Base-by-base conservation (phyloP, 2,329 filamentous ascomycete genomes). In the Trichocomaceae sp. region DNA sequence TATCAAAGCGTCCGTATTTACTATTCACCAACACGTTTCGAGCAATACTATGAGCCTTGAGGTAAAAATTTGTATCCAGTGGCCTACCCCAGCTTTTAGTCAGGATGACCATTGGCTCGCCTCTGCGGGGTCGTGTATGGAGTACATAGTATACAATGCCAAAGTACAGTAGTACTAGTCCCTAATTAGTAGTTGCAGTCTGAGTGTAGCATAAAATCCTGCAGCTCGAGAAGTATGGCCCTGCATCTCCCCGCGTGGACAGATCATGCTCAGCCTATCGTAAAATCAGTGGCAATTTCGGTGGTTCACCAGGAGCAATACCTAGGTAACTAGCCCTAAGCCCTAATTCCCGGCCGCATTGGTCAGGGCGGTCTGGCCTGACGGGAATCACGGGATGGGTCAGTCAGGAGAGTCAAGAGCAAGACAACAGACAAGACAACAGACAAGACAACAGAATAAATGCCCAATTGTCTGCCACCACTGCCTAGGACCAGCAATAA, bases 311-410 rank as follows among this genome's bases (percentile, higher is more conserved):
- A 12, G 47, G 5, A 6, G n/a, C 20, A 37, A 26, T 19, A 20
- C n/a, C n/a, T 26, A 26, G 35, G 22, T 17, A 23, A n/a, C n/a
- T 17, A 54, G 29, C 52, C 52, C 52, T 47, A 54, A 54, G 31
- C 52, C 52, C 52, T 54, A 54, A 44, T 31, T 54, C 19, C 22
- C 10, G 15, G 4, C 52, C 52, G 23, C 39, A 39, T 48, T 29
- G 19, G 33, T 10, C 8, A 6, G 15, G 26, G 26, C 26, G 26
- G 26, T 26, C 23, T 26, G 23, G n/a, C n/a, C n/a, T n/a, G n/a
- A n/a, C n/a, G n/a, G n/a, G n/a, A n/a, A n/a, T n/a, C n/a, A n/a
- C n/a, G n/a, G n/a, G n/a, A n/a, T n/a, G n/a, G n/a, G n/a, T 26
- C 8, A n/a, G 15, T 9, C n/a, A 35, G 23, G 26, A 26, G 4